Conservation (phyloP, 257 asterid species). For the Lycium barbarum region DNA sequence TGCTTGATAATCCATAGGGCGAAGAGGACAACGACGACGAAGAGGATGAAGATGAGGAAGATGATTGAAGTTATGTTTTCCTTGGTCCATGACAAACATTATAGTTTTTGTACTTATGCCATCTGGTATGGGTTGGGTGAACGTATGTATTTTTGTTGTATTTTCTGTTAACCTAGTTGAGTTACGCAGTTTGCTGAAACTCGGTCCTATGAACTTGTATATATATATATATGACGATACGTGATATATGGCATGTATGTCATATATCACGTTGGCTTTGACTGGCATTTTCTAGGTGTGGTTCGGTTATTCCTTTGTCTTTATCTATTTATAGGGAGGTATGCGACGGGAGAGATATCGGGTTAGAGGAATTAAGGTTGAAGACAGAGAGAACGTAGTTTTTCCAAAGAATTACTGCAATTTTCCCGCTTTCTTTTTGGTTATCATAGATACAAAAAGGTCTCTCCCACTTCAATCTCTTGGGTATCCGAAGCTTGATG, state of each 20-base stretch:
- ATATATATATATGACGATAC: neutral
- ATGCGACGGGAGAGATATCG: too few relatives aligned
- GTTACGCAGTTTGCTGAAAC: neutral
- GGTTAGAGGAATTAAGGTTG: too few relatives aligned
- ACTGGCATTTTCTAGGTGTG: neutral
- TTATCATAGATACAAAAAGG: too few relatives aligned
- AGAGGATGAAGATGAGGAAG: neutral
- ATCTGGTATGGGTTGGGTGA: neutral
- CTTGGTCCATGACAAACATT: conserved; percentile 11
- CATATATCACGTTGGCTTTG: neutral
- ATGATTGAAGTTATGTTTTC: conserved; percentile 21
- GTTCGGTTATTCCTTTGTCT: neutral
- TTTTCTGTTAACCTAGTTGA: conserved; percentile 8
- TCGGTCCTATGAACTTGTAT: neutral
- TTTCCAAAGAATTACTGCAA: too few relatives aligned
- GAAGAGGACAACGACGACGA: conserved; percentile 11
- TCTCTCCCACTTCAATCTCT: too few relatives aligned
- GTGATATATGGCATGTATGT: neutral
- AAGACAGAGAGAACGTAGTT: too few relatives aligned
- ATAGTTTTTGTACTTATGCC: neutral
- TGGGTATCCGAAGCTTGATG: too few relatives aligned
- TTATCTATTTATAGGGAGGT: neutral
- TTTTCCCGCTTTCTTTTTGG: too few relatives aligned
- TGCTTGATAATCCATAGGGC: neutral
- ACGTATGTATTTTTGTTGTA: neutral